Evolutionary conservation across 257 asterid genomes (phyloP), one percentile per base, ranked within the genome.

Genomic region (Solanum sejunctum): DNA sequence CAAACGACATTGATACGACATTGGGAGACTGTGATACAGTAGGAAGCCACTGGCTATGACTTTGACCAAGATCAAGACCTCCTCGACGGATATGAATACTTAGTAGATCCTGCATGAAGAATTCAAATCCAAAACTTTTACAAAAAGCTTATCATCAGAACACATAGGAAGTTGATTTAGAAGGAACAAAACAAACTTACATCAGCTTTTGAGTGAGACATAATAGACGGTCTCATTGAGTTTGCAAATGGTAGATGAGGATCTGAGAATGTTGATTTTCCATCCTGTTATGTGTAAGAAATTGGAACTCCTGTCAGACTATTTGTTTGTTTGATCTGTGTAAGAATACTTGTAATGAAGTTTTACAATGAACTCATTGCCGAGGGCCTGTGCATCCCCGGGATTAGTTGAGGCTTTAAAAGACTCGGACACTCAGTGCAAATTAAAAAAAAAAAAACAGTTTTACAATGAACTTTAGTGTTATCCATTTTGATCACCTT

Each of bases 21-120:
- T 96, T 93, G 17, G 99, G 99, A 87, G 89, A 83, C 75, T 93
- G 93, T 32, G 96, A 91, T 78, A 96, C 97, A 10, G 98, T 93
- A 45, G 98, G 92, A 86, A 96, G 96, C 99, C 99, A 96, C 85
- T 91, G 91, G 41, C 91, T 88, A 88, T 96, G 99, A 84, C 97
- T 93, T 89, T 94, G 99, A 80, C 95, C 93, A 45, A 64, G 85
- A 88, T 94, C 94, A 81, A 90, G 32, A 84, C 99, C 99, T 83
- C 99, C 98, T 36, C 97, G 89, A 18, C 95, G 89, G 60, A 94
- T 88, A 88, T 90, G 95, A 87, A 93, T 86, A 87, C 98, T 95
- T 86, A 90, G 36, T 71, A 97, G 55, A 88, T 94, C 98, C 99
- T 97, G 94, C 91, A 84, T 80, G 47, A 32, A 84, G 64, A 72